A percentile compares a stretch with the other conserved stretches of the same genome.
Conservation (phyloP, 2,329 filamentous ascomycete species). For the Fusarium multiceps region DNA sequence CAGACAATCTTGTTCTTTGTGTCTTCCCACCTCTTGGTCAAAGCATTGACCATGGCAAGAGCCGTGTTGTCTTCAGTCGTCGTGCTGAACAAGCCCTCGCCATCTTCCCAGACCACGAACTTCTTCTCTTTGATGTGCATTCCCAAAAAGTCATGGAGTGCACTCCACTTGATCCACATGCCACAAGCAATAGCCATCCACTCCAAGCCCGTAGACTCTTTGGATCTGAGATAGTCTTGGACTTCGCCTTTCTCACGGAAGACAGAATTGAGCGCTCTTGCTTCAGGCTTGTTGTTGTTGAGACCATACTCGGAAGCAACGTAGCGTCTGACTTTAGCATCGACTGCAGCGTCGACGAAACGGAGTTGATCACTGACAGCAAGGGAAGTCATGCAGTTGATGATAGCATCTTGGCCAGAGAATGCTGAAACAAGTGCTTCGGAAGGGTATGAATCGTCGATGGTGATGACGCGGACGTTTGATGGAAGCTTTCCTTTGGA, state of each 20-base stretch:
- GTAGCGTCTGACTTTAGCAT: conserved; percentile 2
- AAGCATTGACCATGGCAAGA: not conserved
- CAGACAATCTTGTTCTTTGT: conserved; percentile 14
- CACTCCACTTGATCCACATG: conserved; percentile 23
- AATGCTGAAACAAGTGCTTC: not conserved
- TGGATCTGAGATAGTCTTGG: conserved; percentile 11
- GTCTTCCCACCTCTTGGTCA: conserved; percentile 11
- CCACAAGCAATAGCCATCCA: conserved; percentile 21
- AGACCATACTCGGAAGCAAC: conserved; percentile 8
- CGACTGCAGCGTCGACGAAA: conserved; percentile 3
- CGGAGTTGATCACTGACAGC: conserved; percentile 11
- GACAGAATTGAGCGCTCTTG: conserved; percentile 1
- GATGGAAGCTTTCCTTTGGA: not conserved
- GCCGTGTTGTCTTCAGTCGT: conserved; percentile 13
- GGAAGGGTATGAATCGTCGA: conserved; percentile 10
- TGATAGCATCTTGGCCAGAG: not conserved
- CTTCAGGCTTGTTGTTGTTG: conserved; percentile 12
- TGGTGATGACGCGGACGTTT: not conserved
- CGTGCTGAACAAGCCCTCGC: conserved; percentile 10
- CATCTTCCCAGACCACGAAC: conserved; percentile 12
- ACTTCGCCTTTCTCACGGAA: conserved; percentile 17
- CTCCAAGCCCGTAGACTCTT: not conserved
- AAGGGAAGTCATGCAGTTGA: conserved; percentile 18
- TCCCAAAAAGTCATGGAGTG: not conserved
- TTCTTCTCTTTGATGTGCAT: conserved; percentile 21